These are phyloP conservation scores for Dalbergia cochinchinensis DNA, from an alignment of 306 rosid genomes.

Conservation along the genomic window DNA sequence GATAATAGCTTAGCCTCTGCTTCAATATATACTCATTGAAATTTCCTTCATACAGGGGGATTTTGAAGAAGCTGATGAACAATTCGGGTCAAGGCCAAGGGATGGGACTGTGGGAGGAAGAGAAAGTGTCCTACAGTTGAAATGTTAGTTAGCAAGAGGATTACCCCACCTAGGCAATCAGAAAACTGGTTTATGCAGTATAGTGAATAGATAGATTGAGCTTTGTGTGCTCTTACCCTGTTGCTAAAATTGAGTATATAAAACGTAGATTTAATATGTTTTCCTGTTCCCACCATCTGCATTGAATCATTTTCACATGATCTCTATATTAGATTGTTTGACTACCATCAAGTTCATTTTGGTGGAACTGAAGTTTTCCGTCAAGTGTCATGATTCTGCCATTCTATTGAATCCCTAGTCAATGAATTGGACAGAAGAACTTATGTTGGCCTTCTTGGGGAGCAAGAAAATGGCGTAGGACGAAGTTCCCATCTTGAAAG, in stretches of 20 bases:
- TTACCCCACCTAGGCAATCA: constrained; percentile 63
- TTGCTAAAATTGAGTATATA: not conserved
- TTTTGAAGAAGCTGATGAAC: constrained; percentile 79
- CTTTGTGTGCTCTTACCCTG: not conserved
- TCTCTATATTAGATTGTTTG: constrained; percentile 20
- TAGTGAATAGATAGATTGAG: not conserved
- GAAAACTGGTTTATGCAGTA: constrained; percentile 54
- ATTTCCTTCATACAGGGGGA: constrained; percentile 66
- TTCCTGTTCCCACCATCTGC: not conserved
- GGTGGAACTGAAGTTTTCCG: constrained; percentile 7
- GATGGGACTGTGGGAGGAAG: constrained; percentile 91
- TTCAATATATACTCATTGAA: not conserved
- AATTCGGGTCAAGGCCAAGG: constrained; percentile 75
- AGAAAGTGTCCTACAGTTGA: constrained; percentile 71
- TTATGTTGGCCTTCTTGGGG: constrained; percentile 85
- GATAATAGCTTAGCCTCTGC: not conserved
- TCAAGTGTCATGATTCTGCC: constrained; percentile 19
- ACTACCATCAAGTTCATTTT: not conserved
- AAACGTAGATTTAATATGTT: not conserved
- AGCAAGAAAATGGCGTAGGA: constrained; percentile 94
- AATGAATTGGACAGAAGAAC: constrained; percentile 76
- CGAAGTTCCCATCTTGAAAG: constrained; percentile 76
- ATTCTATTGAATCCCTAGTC: constrained; percentile 4
- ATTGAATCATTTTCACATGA: no score
- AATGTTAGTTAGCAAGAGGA: constrained; percentile 81